Evolutionary conservation across 768 basidiomycete species (phyloP).

Genomic region (Thelephora ganbajun): DNA sequence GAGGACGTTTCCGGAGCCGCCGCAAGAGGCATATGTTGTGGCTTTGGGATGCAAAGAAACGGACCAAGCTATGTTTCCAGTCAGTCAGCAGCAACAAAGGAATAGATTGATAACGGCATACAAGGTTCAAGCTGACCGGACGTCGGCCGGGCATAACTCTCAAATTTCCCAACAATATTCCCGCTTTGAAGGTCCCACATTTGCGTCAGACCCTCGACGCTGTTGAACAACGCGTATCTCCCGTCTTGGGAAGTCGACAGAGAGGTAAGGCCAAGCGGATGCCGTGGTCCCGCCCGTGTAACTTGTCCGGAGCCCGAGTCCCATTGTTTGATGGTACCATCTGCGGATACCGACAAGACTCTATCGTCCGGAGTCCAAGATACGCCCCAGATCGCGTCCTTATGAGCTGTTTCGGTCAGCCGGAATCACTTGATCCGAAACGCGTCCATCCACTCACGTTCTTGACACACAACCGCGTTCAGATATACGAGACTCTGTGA

Average conservation of each 20-base stretch:
- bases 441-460: slow-evolving; percentile 36
- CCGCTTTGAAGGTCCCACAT: slow-evolving; percentile 62
- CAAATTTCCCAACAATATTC: slow-evolving; percentile 45
- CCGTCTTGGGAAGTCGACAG: slow-evolving; percentile 61
- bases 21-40: slow-evolving; percentile 62
- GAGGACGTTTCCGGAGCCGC: slow-evolving; percentile 53
- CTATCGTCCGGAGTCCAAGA: slow-evolving; percentile 55
- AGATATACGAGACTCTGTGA: slow-evolving; percentile 57
- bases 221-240: slow-evolving; percentile 56
- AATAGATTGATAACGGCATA: slow-evolving; percentile 16
- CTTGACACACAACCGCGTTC: slow-evolving; percentile 59
- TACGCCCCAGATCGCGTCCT: slow-evolving; percentile 68
- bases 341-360: slow-evolving; percentile 60
- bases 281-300: slow-evolving; percentile 44
- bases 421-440: slow-evolving; percentile 6
- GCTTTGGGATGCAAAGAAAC: slow-evolving; percentile 69
- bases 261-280: slow-evolving; percentile 77
- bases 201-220: slow-evolving; percentile 70
- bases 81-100: not conserved
- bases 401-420: slow-evolving; percentile 41
- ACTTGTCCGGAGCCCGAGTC: slow-evolving; percentile 52
- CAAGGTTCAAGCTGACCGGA: slow-evolving; percentile 51
- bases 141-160: slow-evolving; percentile 54
- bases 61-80: slow-evolving; percentile 50
- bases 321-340: slow-evolving; percentile 68